These are phyloP conservation scores for Diplosphaera chodatii DNA, from an alignment of 139 green algal species.

Conservation along the genomic window DNA sequence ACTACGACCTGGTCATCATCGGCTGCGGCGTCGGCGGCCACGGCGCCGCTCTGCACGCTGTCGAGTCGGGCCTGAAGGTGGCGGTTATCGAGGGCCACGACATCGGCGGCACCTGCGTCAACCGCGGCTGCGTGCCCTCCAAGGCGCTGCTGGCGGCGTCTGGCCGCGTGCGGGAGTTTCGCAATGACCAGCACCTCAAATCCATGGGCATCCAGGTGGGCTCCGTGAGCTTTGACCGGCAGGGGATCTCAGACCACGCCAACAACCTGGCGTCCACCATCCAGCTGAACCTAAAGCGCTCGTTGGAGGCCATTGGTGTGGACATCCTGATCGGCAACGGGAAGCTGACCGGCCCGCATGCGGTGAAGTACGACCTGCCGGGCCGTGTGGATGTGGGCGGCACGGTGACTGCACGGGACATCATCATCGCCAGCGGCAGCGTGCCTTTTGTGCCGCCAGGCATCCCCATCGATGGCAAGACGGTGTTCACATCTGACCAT, in stretches of 20 bases:
- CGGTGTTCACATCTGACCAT: conserved; percentile 97
- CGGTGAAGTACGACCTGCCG: conserved; percentile 80
- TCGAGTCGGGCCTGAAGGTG: conserved; percentile 95
- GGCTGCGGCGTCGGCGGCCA: conserved; percentile 96
- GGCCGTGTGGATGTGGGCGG: conserved; percentile 91
- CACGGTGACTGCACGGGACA: conserved; percentile 80
- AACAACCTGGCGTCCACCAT: conserved; percentile 84
- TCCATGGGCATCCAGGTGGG: conserved; percentile 86
- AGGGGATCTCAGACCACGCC: conserved; percentile 91
- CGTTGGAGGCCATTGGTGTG: conserved; percentile 88
- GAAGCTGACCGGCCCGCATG: conserved; percentile 79
- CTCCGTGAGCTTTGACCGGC: conserved; percentile 81
- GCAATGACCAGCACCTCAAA: conserved; percentile 89
- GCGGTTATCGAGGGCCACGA: conserved; percentile 95
- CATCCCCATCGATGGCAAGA: conserved; percentile 98
- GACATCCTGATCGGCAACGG: conserved; percentile 87
- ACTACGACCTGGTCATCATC: conserved; percentile 99
- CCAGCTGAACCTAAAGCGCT: conserved; percentile 87
- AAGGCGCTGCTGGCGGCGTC: conserved; percentile 95
- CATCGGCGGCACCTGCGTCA: conserved; percentile 98
- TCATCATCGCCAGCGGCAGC: conserved; percentile 97
- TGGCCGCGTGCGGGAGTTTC: conserved; percentile 86
- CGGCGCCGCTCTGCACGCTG: conserved; percentile 93
- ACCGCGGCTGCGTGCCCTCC: conserved; percentile 97
- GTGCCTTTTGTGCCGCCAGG: conserved; percentile 96